Conservation (phyloP, 1,139 yeast genomes). For the Blastobotrys persicus region DNA sequence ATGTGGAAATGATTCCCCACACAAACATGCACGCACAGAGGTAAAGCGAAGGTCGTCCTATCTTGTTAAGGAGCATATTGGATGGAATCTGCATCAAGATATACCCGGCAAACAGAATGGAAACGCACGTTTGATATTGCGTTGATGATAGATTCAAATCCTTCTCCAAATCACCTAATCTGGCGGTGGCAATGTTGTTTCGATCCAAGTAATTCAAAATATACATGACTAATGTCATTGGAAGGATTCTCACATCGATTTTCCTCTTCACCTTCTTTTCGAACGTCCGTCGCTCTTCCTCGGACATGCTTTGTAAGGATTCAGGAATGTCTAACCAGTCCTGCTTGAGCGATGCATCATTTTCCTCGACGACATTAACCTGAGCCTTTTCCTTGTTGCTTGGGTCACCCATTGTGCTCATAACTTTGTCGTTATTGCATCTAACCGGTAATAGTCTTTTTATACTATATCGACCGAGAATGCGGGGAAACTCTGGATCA, state of each 20-base stretch:
- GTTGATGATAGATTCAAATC: conserved; percentile 50
- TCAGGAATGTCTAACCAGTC: too few relatives aligned
- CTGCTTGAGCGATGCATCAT: too few relatives aligned
- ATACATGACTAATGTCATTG: conserved; percentile 54
- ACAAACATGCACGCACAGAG: conserved; percentile 46
- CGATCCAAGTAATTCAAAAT: conserved; percentile 59
- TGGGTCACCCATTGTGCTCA: too few relatives aligned
- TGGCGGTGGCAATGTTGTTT: conserved; percentile 59
- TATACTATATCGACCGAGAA: too few relatives aligned
- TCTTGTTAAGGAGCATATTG: conserved; percentile 45
- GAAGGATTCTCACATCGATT: conserved; percentile 54
- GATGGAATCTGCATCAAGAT: conserved; percentile 60
- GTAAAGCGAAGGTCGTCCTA: conserved; percentile 52
- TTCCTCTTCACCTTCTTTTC: conserved; percentile 42
- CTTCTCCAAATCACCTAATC: conserved; percentile 54
- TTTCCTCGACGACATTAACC: too few relatives aligned
- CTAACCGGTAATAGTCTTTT: too few relatives aligned
- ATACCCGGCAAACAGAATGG: conserved; percentile 60
- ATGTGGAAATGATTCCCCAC: conserved; percentile 59
- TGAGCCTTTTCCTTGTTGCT: too few relatives aligned
- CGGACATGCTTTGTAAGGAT: conserved; percentile 6
- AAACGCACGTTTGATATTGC: conserved; percentile 55
- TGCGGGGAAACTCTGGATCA: too few relatives aligned
- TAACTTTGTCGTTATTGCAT: too few relatives aligned
- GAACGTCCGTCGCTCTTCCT: conserved; percentile 6